Evolutionary conservation across 768 basidiomycete species (phyloP), one percentile per base, ranked within the genome.

Genomic region (Suillus clintonianus): DNA sequence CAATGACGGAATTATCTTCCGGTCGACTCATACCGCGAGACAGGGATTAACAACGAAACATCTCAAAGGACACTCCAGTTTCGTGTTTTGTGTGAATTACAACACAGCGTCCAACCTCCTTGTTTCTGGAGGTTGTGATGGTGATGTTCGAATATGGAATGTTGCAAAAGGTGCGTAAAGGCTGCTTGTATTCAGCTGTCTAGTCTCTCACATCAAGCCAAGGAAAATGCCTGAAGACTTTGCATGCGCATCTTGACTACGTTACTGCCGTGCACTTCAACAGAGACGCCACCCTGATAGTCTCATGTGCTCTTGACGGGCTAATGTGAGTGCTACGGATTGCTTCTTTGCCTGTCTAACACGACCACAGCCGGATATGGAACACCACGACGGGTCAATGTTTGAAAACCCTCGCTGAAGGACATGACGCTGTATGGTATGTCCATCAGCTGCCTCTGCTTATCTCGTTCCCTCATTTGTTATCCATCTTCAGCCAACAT

Each of bases 201-300:
- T 19, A 5, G 45, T 62, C 6, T 32, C 22, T 51, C 13, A 50
- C 0, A 10, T 13, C 11, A 17, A 13, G 4, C 15, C 5, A 47
- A 94, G 97, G 94, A 22, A 91, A 86, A 72, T 91, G 89, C 70
- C 83, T 94, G 76, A 90, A 93, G 75, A 92, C 90, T 2, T 74
- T 99, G 27, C 92, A 94, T 65, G 97, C 94, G 1, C 97, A 99
- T 74, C 82, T 95, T 55, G 97, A 99, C 77, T 96, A 92, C 64
- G 94, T 99, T 32, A 96, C 95, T 14, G 92, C 93, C 3, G 95
- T 98, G 3, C 90, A 94, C 72, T 99, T 97, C 81, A 97, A 96
- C 72, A 78, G 88, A 72, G 97, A 99, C 68, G 94, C 94, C 0
- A 89, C 90, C 0, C 83, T 99, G 73, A 88, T 99, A 64, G 91